A percentile compares a stretch with the other conserved stretches of the same genome.
phyloP scores from a whole-genome alignment of 441 rosid genomes.

The Arabidopsis lyrata region DNA sequence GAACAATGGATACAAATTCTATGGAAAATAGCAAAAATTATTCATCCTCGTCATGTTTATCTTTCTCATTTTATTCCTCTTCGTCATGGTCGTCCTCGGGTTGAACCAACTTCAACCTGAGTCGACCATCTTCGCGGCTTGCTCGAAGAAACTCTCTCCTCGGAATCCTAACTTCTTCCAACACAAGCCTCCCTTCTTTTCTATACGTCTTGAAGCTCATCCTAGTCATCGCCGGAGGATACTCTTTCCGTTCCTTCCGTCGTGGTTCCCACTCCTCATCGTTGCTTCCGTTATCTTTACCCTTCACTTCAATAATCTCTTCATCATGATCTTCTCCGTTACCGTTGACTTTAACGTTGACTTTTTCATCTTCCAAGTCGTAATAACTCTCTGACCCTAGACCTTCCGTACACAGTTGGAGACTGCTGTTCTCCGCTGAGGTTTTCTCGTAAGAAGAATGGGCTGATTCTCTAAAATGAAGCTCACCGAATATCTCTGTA shows the following conservation, averaged over 20 bases:
- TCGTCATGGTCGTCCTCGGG: conserved; percentile 54
- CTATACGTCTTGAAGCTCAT: conserved; percentile 56
- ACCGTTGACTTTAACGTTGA: conserved; percentile 7
- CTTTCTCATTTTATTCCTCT: conserved; percentile 50
- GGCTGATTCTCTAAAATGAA: conserved; percentile 64
- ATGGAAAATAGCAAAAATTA: not conserved
- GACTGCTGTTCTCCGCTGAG: conserved; percentile 37
- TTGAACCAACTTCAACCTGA: conserved; percentile 69
- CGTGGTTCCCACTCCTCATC: conserved; percentile 23
- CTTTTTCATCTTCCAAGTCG: conserved; percentile 55
- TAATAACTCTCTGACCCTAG: conserved; percentile 88
- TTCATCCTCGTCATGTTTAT: conserved; percentile 18
- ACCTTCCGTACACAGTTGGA: conserved; percentile 92
- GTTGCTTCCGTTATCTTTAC: conserved; percentile 21
- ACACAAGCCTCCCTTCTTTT: conserved; percentile 82
- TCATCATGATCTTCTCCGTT: conserved; percentile 33
- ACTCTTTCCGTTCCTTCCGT: conserved; percentile 38
- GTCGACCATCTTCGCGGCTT: conserved; percentile 78
- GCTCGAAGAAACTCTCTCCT: conserved; percentile 78
- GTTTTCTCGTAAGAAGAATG: conserved; percentile 26
- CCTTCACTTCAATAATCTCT: conserved; percentile 35
- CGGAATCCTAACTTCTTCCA: conserved; percentile 77
- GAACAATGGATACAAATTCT: not conserved
- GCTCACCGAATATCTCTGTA: conserved; percentile 81
- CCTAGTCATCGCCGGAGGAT: conserved; percentile 51